Evolutionary conservation across 208 protist genomes (phyloP).

Genomic region (Phytomonas francai): DNA sequence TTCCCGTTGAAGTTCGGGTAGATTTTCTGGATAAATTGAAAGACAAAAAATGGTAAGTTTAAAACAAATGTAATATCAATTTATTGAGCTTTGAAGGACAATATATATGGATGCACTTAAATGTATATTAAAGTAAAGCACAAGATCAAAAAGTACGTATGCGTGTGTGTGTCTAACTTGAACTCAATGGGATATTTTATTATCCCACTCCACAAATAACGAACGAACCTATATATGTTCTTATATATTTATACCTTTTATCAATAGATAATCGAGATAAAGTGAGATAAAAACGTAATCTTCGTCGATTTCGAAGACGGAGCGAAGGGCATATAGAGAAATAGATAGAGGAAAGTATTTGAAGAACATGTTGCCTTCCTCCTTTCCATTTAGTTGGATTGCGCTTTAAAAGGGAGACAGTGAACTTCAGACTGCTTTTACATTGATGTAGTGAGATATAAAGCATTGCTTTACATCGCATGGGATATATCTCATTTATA

Average conservation of each 20-base stretch:
- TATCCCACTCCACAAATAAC: not conserved
- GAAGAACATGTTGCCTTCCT: conserved; percentile 6
- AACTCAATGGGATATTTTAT: not conserved
- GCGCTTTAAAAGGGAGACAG: not conserved
- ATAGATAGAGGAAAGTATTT: not conserved
- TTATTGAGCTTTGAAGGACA: conserved; percentile 6
- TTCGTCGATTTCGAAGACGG: not conserved
- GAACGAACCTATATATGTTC: not conserved
- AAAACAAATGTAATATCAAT: conserved; percentile 10
- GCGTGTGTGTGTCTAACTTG: not conserved
- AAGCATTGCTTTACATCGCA: conserved; percentile 5
- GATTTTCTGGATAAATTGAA: not conserved
- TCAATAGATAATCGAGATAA: conserved; percentile 11
- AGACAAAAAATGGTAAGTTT: not conserved
- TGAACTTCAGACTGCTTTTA: not conserved
- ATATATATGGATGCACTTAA: conserved; percentile 9
- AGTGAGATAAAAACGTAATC: conserved; percentile 7
- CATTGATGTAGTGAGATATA: not conserved
- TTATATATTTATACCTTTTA: conserved; percentile 16
- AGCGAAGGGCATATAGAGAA: conserved; percentile 1
- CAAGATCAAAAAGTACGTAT: not conserved
- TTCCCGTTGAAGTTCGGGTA: conserved; percentile 5
- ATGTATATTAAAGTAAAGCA: conserved; percentile 9
- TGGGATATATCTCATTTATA: not conserved
- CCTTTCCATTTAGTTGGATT: not conserved